phyloP scores from a whole-genome alignment of 163 green algal genomes.

The Trebouxia gelatinosa region DNA sequence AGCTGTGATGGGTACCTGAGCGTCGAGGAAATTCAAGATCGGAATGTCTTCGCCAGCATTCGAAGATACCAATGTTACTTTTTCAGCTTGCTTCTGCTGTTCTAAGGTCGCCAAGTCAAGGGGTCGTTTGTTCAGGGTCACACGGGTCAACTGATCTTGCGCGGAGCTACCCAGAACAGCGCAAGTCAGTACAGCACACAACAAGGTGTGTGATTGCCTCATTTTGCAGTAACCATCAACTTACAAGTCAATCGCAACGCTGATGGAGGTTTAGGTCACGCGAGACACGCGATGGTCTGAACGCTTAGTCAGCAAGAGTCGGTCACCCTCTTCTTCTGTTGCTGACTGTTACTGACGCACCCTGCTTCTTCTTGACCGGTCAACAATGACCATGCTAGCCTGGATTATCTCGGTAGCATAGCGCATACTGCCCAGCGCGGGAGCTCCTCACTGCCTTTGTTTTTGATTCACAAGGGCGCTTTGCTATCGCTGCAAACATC shows the following conservation, averaged over 20 bases:
- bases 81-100: background rate
- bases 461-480: too few relatives aligned
- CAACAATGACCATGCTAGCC: background rate
- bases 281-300: conserved; percentile 3
- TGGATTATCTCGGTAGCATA: too few relatives aligned
- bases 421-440: too few relatives aligned
- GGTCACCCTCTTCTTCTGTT: background rate
- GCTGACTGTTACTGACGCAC: too few relatives aligned
- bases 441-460: too few relatives aligned
- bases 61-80: background rate
- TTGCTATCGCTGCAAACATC: too few relatives aligned
- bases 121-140: conserved; percentile 36
- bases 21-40: conserved; percentile 88
- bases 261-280: background rate
- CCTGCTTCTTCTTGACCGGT: background rate
- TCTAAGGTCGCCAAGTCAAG: conserved; percentile 11
- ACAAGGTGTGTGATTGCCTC: too few relatives aligned
- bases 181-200: too few relatives aligned
- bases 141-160: background rate
- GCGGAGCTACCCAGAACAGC: too few relatives aligned
- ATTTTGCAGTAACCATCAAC: background rate
- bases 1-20: conserved; percentile 58
- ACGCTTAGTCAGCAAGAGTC: conserved; percentile 18
- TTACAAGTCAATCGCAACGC: background rate
- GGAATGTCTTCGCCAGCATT: conserved; percentile 54